These are phyloP conservation scores for thale cress (Arabidopsis thaliana) DNA, from an alignment of 345 rosid species.

Conservation along the genomic window DNA sequence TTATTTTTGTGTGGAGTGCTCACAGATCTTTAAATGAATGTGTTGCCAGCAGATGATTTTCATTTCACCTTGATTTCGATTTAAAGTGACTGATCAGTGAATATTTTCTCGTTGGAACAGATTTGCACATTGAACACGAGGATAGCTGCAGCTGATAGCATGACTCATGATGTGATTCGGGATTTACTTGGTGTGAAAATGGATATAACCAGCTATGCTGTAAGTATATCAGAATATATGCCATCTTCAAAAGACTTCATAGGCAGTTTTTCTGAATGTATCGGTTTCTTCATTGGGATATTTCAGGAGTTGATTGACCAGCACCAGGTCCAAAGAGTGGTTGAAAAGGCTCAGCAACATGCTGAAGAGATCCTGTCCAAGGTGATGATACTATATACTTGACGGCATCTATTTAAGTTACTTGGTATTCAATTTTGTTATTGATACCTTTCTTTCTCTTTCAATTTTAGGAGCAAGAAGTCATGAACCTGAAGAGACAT, in stretches of 20 bases:
- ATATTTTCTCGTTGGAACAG: conserved; percentile 49
- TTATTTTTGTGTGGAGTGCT: conserved; percentile 12
- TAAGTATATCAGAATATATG: conserved; percentile 48
- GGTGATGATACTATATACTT: conserved; percentile 50
- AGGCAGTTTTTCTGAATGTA: conserved; percentile 3
- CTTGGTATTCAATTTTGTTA: conserved; percentile 22
- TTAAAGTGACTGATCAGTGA: conserved; percentile 25
- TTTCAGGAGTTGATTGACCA: conserved; percentile 79
- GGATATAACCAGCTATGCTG: conserved; percentile 89
- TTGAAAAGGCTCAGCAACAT: conserved; percentile 72
- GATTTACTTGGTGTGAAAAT: conserved; percentile 89
- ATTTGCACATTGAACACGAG: conserved; percentile 73
- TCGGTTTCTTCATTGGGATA: conserved; percentile 17
- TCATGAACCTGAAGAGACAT: conserved; percentile 59
- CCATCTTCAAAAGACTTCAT: conserved; percentile 14
- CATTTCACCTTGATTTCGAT: conserved; percentile 18
- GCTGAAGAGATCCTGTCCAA: conserved; percentile 66
- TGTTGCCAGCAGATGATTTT: background rate
- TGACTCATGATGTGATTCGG: conserved; percentile 94
- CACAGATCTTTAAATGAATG: conserved; percentile 6
- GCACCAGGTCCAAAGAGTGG: conserved; percentile 67
- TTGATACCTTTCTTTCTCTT: conserved; percentile 12
- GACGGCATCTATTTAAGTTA: conserved; percentile 7
- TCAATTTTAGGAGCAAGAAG: conserved; percentile 67
- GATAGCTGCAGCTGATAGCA: conserved; percentile 93